Base-by-base conservation (phyloP, 441 rosid genomes). In the Croton laevigatus region DNA sequence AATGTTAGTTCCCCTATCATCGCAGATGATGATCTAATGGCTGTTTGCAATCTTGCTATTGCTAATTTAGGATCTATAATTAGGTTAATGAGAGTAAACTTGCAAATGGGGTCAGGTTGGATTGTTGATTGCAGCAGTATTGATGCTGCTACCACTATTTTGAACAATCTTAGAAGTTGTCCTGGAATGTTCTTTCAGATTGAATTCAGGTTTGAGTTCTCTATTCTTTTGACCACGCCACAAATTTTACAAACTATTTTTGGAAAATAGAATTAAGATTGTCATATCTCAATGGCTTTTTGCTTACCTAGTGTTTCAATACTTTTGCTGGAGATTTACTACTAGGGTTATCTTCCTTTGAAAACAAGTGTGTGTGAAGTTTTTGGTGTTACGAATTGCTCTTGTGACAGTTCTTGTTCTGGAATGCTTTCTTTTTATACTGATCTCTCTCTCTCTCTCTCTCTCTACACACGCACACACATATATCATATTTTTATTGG, bases 11-110 rank as follows among this genome's bases (percentile, higher is more conserved):
- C 81, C 73, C 81, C 80, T 23, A 48, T 63, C 60, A 70, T 83
- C 22, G 68, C 78, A 62, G 87, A 85, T 73, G 89, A 85, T 65
- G 89, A 85, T 55, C 49, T 85, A 61, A 73, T 85, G 84, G 45
- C 80, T 36, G 53, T 83, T 61, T 85, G 87, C 76, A 81, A 73
- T 63, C 71, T 75, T 73, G 87, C 83, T 66, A 67, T 76, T 54
- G 72, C 80, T 46, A 75, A 74, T 74, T 71, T 40, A 6, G 88
- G 88, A 49, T 75, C 78, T 10, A 64, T 81, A 52, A 66, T 76
- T 66, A 75, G 78, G 76, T 71, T 79, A 68, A 67, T 62, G 40
- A 71, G 82, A 66, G 73, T 77, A 65, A 81, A 68, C 74, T 48
- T 48, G 67, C 81, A 75, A 48, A 74, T 68, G 59, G 85, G 87